Base-by-base conservation (phyloP, 225 moss, liverwort and hornwort species). In the Anthoceros angustus region DNA sequence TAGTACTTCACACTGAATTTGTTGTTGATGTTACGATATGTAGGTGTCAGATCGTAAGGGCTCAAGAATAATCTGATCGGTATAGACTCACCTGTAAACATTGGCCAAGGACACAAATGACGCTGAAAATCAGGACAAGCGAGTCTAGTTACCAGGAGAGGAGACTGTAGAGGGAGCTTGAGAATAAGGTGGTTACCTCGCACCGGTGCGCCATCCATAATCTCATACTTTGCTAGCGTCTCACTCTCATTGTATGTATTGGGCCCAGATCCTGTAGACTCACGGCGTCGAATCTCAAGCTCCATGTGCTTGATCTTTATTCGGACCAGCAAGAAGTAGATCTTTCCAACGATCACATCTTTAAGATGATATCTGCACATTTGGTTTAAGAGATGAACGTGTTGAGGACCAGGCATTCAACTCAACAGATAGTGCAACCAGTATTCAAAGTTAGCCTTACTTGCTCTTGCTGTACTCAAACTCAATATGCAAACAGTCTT, bases 281-380 rank as follows among this genome's bases (percentile, higher is more conserved):
- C 95, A 61, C 95, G 86, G 65, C 91, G 86, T 71, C 95, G 80
- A 64, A 98, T 92, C 76, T 98, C 95, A 79, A 98, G 79, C 84
- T 98, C 95, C 95, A 98, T 98, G 73, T 98, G 95, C 78, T 98
- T 98, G 68, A 98, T 98, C 77, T 98, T 98, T 78, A 98, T 98
- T 48, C 91, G 88, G 42, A 98, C 95, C 12, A 98, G 92, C 69
- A 98, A 81, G 70, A 98, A 98, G 69, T 87, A 98, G 68, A 98
- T 98, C 73, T 98, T 98, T 32, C 95, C 95, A 68, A 98, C 91
- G 65, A 98, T 92, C 26, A 98, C 92, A 76, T 98, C 95, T 76
- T 98, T 98, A 50, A 98, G 79, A 69, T 98, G 88, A 67, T 91
- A 95, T 78, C 94, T 95, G 75, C 64, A 68, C 55, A 24, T 48